These are phyloP conservation scores for Debaryomyces hansenii DNA, from an alignment of 805 yeast genomes.

Conservation along the genomic window DNA sequence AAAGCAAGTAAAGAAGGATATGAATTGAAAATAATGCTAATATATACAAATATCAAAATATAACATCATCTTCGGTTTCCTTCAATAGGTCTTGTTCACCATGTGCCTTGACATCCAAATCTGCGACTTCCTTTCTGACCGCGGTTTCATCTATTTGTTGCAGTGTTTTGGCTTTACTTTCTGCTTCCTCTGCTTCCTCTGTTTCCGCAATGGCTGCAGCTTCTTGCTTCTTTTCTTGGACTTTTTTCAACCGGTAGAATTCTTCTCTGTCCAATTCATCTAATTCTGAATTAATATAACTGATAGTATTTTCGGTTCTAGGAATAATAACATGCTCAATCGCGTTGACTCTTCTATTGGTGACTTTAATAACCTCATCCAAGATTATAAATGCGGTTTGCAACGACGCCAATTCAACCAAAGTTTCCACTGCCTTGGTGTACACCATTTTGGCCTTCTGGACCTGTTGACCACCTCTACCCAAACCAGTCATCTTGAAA, in stretches of 20 bases:
- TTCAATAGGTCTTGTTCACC: constrained; percentile 30
- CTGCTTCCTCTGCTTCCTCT: constrained; percentile 34
- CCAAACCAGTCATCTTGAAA: constrained; percentile 93
- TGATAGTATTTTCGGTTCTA: constrained; percentile 92
- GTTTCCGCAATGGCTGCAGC: constrained; percentile 68
- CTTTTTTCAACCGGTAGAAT: constrained; percentile 93
- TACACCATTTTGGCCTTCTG: constrained; percentile 92
- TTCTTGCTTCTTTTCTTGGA: constrained; percentile 89
- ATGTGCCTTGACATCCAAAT: constrained; percentile 18
- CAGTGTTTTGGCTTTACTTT: constrained; percentile 6
- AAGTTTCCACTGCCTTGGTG: constrained; percentile 94
- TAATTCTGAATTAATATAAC: constrained; percentile 88
- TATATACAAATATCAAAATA: constrained; percentile 22
- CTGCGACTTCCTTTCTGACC: constrained; percentile 28
- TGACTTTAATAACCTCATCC: constrained; percentile 96
- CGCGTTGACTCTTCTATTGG: constrained; percentile 97
- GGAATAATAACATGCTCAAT: constrained; percentile 98
- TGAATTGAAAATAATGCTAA: constrained; percentile 2
- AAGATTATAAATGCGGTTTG: constrained; percentile 96
- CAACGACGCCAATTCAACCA: constrained; percentile 91
- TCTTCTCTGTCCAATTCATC: constrained; percentile 99
- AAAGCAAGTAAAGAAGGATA: not conserved
- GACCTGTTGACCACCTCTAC: constrained; percentile 98
- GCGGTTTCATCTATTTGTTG: constrained; percentile 24
- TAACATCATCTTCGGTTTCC: constrained; percentile 48